Conservation (phyloP, 306 rosid genomes). For the Gleditsia sinensis region DNA sequence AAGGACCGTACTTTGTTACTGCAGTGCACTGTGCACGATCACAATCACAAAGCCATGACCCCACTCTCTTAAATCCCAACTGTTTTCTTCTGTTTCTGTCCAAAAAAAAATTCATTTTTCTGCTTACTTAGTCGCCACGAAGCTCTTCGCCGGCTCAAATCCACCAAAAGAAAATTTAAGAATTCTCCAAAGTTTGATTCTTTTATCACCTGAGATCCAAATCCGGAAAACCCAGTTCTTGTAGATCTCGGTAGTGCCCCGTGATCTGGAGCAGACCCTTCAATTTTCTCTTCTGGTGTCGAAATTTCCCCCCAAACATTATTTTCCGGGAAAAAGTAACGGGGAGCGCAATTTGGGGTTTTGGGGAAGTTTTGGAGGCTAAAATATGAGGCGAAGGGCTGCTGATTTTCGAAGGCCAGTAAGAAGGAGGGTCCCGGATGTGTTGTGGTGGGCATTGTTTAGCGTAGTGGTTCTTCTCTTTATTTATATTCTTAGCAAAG, state of each 20-base stretch:
- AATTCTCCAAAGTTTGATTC: slow-evolving; percentile 18
- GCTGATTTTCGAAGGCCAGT: slow-evolving; percentile 80
- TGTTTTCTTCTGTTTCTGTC: background rate
- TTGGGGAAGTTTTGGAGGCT: slow-evolving; percentile 1
- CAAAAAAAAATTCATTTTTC: background rate
- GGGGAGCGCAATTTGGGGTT: slow-evolving; percentile 16
- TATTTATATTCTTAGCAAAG: slow-evolving; percentile 69
- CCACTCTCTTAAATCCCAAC: slow-evolving; percentile 3
- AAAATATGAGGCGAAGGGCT: slow-evolving; percentile 77
- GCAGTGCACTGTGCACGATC: too few species aligned
- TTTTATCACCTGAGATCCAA: slow-evolving; percentile 21
- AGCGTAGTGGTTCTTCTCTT: slow-evolving; percentile 71
- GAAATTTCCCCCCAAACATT: background rate
- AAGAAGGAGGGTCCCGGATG: slow-evolving; percentile 78
- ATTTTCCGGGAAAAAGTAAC: slow-evolving; percentile 4
- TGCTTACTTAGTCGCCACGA: background rate
- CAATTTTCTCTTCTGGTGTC: background rate
- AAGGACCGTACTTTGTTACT: background rate
- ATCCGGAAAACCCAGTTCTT: background rate
- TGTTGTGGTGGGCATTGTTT: slow-evolving; percentile 72
- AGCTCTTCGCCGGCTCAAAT: slow-evolving; percentile 26
- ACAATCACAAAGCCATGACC: background rate
- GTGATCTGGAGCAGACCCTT: slow-evolving; percentile 26
- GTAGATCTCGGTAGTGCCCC: slow-evolving; percentile 34
- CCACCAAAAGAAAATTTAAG: slow-evolving; percentile 4